Evolutionary conservation across 306 rosid genomes (phyloP).

Genomic region (Dicorynia guianensis): DNA sequence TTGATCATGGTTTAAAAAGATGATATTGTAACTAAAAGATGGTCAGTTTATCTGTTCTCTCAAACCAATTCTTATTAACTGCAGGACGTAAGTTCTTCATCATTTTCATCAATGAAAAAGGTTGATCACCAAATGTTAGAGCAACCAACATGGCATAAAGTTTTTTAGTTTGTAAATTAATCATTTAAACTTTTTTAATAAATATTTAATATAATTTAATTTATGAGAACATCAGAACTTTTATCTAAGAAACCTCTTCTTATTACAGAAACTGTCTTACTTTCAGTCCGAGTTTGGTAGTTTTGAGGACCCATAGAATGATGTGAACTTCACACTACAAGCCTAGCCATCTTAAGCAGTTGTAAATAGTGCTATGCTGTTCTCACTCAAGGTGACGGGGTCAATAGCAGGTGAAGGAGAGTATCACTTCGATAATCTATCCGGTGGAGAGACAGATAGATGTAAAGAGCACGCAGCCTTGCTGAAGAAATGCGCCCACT

Average conservation of each 20-base stretch:
- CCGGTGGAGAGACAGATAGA: constrained; percentile 33
- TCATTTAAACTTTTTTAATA: too few species aligned
- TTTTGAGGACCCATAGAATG: background rate
- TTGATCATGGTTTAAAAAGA: constrained; percentile 31
- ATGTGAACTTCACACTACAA: background rate
- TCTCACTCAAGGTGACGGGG: constrained; percentile 10
- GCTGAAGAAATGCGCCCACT: background rate
- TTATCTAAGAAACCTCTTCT: background rate
- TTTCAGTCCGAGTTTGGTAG: constrained; percentile 14
- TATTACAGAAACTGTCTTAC: background rate
- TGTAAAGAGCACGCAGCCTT: constrained; percentile 6
- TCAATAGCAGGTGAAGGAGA: constrained; percentile 32
- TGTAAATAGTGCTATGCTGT: constrained; percentile 16
- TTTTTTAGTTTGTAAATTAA: too few species aligned
- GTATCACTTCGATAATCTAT: constrained; percentile 30
- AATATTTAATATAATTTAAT: too few species aligned
- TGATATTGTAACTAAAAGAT: constrained; percentile 9
- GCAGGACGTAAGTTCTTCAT: constrained; percentile 16
- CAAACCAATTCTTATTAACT: constrained; percentile 1
- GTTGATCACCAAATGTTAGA: too few species aligned
- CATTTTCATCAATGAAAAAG: constrained; percentile 13
- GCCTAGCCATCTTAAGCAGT: constrained; percentile 36
- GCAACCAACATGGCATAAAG: too few species aligned
- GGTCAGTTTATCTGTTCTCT: constrained; percentile 7
- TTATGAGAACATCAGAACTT: too few species aligned